phyloP scores from a whole-genome alignment of 1,284 basidiomycete genomes.

The Papiliotrema flavescens region DNA sequence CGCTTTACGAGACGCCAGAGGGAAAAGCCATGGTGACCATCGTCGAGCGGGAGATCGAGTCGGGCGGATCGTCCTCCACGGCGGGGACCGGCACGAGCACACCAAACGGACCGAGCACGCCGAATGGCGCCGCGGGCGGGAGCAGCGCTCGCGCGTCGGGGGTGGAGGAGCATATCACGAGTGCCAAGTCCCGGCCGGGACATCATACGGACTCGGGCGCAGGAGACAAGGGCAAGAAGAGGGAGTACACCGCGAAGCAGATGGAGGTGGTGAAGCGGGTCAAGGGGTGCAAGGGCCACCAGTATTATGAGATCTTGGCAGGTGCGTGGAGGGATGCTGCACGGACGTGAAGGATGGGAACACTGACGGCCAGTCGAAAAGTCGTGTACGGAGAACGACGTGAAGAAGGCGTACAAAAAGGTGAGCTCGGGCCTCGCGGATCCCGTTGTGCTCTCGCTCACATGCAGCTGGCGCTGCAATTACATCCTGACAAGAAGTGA shows the following conservation, averaged over 20 bases:
- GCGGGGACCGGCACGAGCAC: too few relatives aligned
- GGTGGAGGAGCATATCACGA: constrained; percentile 47
- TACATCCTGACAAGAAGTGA: constrained; percentile 93
- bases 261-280: constrained; percentile 81
- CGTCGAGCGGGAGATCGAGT: constrained; percentile 42
- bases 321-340: constrained; percentile 31
- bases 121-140: constrained; percentile 7
- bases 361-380: constrained; percentile 58
- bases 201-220: constrained; percentile 14
- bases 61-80: constrained; percentile 13
- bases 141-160: constrained; percentile 38
- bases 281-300: constrained; percentile 74
- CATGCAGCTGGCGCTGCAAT: constrained; percentile 74
- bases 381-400: constrained; percentile 80
- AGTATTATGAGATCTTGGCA: constrained; percentile 90
- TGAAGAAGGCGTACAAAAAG: constrained; percentile 98
- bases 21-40: constrained; percentile 55
- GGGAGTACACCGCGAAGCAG: constrained; percentile 85
- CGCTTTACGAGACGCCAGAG: constrained; percentile 77
- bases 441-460: constrained; percentile 1
- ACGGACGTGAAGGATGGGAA: neutral
- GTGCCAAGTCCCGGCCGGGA: constrained; percentile 34
- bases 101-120: neutral
- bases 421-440: constrained; percentile 52
- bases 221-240: constrained; percentile 53